Evolutionary conservation across 1,284 basidiomycete genomes (phyloP).

Genomic region (Tylopilus orsonianus): DNA sequence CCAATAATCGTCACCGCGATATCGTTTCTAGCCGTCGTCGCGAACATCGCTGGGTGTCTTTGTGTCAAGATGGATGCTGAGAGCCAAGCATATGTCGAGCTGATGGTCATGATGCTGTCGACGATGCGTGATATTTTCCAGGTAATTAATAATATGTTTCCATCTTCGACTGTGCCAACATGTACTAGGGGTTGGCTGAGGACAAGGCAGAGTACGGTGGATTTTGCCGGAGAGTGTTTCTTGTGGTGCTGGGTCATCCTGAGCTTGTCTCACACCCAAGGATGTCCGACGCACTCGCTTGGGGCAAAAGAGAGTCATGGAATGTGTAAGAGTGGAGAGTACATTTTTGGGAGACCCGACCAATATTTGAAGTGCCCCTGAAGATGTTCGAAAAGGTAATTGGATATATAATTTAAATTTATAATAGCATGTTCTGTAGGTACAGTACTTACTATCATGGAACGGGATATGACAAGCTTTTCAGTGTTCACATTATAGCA

Average conservation of each 20-base stretch:
- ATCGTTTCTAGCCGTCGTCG: conserved; percentile 23
- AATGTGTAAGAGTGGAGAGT: not conserved
- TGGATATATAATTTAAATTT: too few relatives aligned
- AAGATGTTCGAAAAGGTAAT: too few relatives aligned
- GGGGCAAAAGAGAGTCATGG: conserved; percentile 17
- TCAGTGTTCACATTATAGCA: too few relatives aligned
- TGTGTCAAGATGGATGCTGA: conserved; percentile 22
- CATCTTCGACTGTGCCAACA: conserved; percentile 2
- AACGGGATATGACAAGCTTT: too few relatives aligned
- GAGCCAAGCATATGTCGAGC: conserved; percentile 29
- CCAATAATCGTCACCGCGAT: not conserved
- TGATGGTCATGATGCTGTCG: conserved; percentile 32
- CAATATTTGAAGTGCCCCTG: too few relatives aligned
- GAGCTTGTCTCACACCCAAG: conserved; percentile 28
- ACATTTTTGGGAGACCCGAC: too few relatives aligned
- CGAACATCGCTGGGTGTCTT: conserved; percentile 27
- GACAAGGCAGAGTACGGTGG: conserved; percentile 20
- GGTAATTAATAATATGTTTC: conserved; percentile 9
- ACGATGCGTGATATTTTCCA: conserved; percentile 34
- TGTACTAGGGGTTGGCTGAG: conserved; percentile 7
- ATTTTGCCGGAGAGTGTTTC: conserved; percentile 27
- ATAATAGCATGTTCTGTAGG: too few relatives aligned
- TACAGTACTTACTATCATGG: too few relatives aligned
- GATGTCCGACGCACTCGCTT: conserved; percentile 22
- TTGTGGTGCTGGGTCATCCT: conserved; percentile 12